Evolutionary conservation across 192 early-diverging fungal species (phyloP).

Genomic region (Coemansia sp.): DNA sequence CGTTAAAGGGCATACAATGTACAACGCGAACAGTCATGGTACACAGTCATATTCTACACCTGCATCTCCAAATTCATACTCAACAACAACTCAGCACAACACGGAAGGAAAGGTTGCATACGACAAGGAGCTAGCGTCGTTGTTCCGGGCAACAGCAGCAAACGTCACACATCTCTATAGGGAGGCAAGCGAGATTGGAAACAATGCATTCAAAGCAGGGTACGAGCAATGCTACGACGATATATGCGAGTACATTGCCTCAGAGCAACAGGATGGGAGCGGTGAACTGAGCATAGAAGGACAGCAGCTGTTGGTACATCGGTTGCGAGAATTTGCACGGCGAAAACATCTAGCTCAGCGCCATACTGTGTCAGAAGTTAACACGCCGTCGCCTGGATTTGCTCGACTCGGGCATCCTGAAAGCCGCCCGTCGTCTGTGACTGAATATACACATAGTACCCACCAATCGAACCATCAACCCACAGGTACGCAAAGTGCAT

Average conservation of each 20-base stretch:
- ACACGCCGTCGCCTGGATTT: background rate
- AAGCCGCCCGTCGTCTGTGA: constrained; percentile 1
- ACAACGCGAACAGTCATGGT: constrained; percentile 26
- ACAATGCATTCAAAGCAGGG: constrained; percentile 43
- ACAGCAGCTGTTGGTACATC: constrained; percentile 25
- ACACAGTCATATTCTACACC: constrained; percentile 48
- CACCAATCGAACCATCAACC: constrained; percentile 3
- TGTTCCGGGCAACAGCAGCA: constrained; percentile 49
- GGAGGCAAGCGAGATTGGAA: constrained; percentile 47
- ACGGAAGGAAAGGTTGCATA: constrained; percentile 26
- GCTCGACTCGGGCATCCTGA: constrained; percentile 1
- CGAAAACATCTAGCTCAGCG: constrained; percentile 31
- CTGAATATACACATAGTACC: constrained; percentile 5
- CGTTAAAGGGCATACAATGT: constrained; percentile 22
- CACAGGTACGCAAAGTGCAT: constrained; percentile 14
- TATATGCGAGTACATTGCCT: constrained; percentile 38
- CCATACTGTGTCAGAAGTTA: constrained; percentile 1
- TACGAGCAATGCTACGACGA: constrained; percentile 54
- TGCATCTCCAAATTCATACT: constrained; percentile 34
- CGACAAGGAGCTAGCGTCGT: constrained; percentile 41
- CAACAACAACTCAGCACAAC: constrained; percentile 7
- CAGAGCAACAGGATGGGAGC: background rate
- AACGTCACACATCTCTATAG: constrained; percentile 54
- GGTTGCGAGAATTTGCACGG: constrained; percentile 44
- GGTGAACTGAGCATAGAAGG: background rate